Conservation (phyloP, 257 asterid genomes). For the Nicotiana sylvestris region DNA sequence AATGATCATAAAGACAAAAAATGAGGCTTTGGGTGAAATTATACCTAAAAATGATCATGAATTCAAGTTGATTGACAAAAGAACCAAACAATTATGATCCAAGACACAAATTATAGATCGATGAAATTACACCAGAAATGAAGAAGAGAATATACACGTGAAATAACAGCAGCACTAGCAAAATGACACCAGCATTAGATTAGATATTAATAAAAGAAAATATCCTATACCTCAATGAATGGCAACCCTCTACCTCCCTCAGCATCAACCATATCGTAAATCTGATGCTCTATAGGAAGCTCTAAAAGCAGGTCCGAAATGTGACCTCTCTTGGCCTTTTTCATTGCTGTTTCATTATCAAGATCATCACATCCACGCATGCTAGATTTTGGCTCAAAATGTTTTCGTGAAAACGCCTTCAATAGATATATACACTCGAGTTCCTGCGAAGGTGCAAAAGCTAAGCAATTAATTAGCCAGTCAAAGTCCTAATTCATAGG, state of each 20-base stretch:
- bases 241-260: constrained; percentile 79
- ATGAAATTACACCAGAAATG: not conserved
- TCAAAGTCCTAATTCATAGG: not conserved
- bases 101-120: not conserved
- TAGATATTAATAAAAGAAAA: constrained; percentile 6
- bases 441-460: constrained; percentile 34
- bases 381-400: constrained; percentile 54
- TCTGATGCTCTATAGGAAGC: constrained; percentile 81
- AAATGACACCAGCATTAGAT: not conserved
- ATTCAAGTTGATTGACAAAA: not conserved
- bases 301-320: constrained; percentile 75
- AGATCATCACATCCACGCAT: constrained; percentile 36
- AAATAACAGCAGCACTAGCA: not conserved
- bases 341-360: constrained; percentile 39
- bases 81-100: not conserved
- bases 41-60: not conserved
- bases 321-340: constrained; percentile 58
- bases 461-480: not conserved
- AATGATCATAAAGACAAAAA: constrained; percentile 5
- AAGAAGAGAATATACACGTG: not conserved
- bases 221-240: constrained; percentile 52
- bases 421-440: constrained; percentile 75
- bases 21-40: not conserved
- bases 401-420: constrained; percentile 66
- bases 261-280: constrained; percentile 81